These are phyloP conservation scores for Cladosporium velox DNA, from an alignment of 2,329 filamentous ascomycete species.

Conservation along the genomic window DNA sequence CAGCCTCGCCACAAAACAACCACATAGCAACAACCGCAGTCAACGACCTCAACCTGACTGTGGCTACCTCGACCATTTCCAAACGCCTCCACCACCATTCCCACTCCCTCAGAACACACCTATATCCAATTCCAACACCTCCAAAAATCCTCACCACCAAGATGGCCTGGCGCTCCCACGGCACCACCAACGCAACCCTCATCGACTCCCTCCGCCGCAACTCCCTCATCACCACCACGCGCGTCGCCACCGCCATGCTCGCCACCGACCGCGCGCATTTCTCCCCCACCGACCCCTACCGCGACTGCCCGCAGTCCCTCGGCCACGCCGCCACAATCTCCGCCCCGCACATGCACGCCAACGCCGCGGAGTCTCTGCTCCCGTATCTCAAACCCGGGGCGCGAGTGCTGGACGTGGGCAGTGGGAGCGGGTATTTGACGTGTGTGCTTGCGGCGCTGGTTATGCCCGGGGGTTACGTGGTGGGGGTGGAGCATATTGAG, in stretches of 20 bases:
- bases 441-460: slow-evolving; percentile 82
- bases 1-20: not conserved
- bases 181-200: slow-evolving; percentile 70
- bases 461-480: slow-evolving; percentile 48
- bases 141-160: not conserved
- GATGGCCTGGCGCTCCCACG: slow-evolving; percentile 92
- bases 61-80: not conserved
- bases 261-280: slow-evolving; percentile 88
- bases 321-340: slow-evolving; percentile 70
- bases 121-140: not conserved
- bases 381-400: slow-evolving; percentile 56
- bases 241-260: slow-evolving; percentile 75
- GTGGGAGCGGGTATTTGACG: slow-evolving; percentile 71
- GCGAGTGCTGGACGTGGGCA: slow-evolving; percentile 52
- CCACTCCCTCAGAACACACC: not conserved
- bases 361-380: slow-evolving; percentile 64
- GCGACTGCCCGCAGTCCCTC: slow-evolving; percentile 69
- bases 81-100: not conserved
- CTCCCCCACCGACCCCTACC: slow-evolving; percentile 70
- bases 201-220: slow-evolving; percentile 75
- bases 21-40: not conserved
- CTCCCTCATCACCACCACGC: slow-evolving; percentile 69
- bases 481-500: slow-evolving; percentile 54
- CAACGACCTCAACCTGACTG: not conserved
- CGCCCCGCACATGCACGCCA: slow-evolving; percentile 72